Percentiles rank a stretch among this genome's conserved stretches.
Evolutionary conservation across 768 basidiomycete species (phyloP).

Genomic region (Leccinellum albellum): DNA sequence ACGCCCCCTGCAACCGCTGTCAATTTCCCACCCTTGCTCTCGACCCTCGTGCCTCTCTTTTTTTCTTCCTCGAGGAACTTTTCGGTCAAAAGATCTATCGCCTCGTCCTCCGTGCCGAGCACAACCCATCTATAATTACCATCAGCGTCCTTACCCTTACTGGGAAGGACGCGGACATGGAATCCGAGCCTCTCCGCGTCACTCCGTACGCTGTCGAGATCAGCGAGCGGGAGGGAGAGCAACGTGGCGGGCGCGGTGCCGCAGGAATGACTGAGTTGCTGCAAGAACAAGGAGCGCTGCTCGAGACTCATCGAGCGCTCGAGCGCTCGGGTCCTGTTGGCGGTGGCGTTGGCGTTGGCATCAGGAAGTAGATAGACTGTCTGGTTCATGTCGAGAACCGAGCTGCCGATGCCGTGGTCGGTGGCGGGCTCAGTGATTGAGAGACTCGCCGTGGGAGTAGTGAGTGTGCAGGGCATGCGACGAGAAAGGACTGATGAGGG

Average conservation of each 20-base stretch:
- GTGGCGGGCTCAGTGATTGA: slow-evolving; percentile 27
- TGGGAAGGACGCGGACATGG: slow-evolving; percentile 37
- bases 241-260: slow-evolving; percentile 42
- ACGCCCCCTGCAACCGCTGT: slow-evolving; percentile 52
- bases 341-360: slow-evolving; percentile 5
- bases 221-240: slow-evolving; percentile 44
- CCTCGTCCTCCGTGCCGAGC: slow-evolving; percentile 48
- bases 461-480: slow-evolving; percentile 56
- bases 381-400: slow-evolving; percentile 22
- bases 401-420: slow-evolving; percentile 30
- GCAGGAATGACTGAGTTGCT: slow-evolving; percentile 38
- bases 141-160: slow-evolving; percentile 11
- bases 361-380: slow-evolving; percentile 25
- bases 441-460: slow-evolving; percentile 43
- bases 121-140: slow-evolving; percentile 42
- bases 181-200: slow-evolving; percentile 45
- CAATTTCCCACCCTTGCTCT: slow-evolving; percentile 28
- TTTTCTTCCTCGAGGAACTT: slow-evolving; percentile 31
- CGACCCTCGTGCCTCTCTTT: slow-evolving; percentile 15
- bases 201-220: slow-evolving; percentile 38
- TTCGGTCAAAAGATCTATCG: slow-evolving; percentile 35
- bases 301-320: slow-evolving; percentile 48
- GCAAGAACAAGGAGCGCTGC: slow-evolving; percentile 49
- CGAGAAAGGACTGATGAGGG: slow-evolving; percentile 23
- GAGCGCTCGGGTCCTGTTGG: slow-evolving; percentile 30